These are phyloP conservation scores for Nitzschia palea DNA, from an alignment of 108 stramenopile genomes.

Conservation along the genomic window DNA sequence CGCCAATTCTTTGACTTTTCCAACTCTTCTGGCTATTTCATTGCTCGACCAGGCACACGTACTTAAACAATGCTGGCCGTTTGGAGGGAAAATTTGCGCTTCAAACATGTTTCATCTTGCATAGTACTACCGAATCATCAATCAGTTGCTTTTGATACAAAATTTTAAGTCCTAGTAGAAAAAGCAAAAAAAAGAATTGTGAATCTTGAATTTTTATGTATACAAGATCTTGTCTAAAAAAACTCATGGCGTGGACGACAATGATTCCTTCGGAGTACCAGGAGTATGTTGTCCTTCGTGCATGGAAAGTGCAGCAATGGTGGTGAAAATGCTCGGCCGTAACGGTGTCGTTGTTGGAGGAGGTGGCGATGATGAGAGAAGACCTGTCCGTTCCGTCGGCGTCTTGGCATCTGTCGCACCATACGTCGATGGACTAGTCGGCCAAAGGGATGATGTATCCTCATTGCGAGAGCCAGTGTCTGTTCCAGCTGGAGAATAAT, in stretches of 20 bases:
- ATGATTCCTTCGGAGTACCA: too few species aligned
- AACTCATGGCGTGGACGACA: too few species aligned
- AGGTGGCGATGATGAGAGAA: neutral
- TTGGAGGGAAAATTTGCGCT: too few species aligned
- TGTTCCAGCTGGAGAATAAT: neutral
- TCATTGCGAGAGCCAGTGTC: neutral
- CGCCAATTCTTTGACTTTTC: slow-evolving; percentile 36
- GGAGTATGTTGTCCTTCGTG: neutral
- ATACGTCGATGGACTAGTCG: neutral
- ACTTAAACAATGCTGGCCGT: too few species aligned
- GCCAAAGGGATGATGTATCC: neutral
- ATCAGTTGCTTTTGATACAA: too few species aligned
- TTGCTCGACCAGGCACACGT: neutral
- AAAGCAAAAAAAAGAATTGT: too few species aligned
- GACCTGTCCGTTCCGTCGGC: slow-evolving; percentile 19
- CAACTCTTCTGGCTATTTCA: neutral
- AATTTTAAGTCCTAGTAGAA: too few species aligned
- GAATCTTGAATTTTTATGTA: too few species aligned
- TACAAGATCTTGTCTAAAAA: too few species aligned
- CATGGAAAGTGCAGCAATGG: slow-evolving; percentile 14
- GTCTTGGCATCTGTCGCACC: neutral
- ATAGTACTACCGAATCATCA: too few species aligned
- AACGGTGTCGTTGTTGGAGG: neutral
- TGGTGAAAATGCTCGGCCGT: slow-evolving; percentile 38
- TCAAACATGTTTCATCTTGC: too few species aligned